Evolutionary conservation across 176 grass and related monocot species (phyloP).

Genomic region (Rhynchospora pubera): DNA sequence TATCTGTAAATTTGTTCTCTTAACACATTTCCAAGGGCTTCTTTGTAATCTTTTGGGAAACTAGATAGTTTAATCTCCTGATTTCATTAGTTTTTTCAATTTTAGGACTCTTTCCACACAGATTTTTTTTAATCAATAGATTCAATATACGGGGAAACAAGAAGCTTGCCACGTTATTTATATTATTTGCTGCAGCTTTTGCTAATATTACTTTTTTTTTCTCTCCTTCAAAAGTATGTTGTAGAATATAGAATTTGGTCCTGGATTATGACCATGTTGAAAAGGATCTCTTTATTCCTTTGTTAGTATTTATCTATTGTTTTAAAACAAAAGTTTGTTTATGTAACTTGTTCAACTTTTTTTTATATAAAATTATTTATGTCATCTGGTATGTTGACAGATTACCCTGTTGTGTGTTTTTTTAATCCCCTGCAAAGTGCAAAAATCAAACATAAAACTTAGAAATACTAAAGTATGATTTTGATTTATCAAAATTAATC

Average conservation of each 20-base stretch:
- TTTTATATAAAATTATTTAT: neutral
- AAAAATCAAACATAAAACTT: neutral
- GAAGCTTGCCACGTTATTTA: neutral
- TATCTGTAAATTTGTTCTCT: neutral
- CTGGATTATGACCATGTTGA: neutral
- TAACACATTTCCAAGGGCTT: neutral
- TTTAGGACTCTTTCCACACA: neutral
- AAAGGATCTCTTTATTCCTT: neutral
- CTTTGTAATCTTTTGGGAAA: neutral
- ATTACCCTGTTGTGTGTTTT: neutral
- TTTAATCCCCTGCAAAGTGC: neutral
- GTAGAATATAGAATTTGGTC: neutral
- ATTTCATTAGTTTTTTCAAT: neutral
- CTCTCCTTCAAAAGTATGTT: neutral
- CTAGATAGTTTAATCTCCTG: neutral
- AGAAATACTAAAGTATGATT: neutral
- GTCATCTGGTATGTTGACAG: too few relatives aligned
- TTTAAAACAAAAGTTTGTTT: neutral
- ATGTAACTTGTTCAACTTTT: neutral
- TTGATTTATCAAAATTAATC: neutral
- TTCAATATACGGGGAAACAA: constrained; percentile 1
- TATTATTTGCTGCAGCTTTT: neutral
- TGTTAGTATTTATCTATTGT: neutral
- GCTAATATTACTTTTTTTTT: neutral
- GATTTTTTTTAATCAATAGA: neutral